These are phyloP conservation scores for Gossypium stocksii DNA, from an alignment of 345 rosid species.

Conservation along the genomic window DNA sequence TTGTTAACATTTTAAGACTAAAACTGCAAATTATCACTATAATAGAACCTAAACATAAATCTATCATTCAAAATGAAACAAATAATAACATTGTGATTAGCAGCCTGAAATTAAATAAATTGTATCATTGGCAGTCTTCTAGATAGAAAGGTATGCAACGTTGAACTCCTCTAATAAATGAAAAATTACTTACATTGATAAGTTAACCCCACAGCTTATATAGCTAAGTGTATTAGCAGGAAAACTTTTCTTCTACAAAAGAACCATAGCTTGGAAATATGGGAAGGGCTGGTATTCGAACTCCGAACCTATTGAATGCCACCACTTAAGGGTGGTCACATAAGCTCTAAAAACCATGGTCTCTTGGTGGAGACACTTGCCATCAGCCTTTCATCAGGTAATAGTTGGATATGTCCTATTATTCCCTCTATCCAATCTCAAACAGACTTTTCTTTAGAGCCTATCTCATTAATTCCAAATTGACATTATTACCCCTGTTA, in stretches of 20 bases:
- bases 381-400: not conserved
- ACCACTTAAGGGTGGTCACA: not conserved
- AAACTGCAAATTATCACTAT: not conserved
- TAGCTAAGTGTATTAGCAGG: not conserved
- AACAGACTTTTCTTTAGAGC: not conserved
- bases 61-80: not conserved
- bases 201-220: not conserved
- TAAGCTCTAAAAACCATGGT: not conserved
- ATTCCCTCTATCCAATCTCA: not conserved
- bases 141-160: not conserved
- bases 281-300: not conserved
- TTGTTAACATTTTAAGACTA: not conserved
- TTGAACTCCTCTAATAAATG: not conserved
- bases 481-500: not conserved
- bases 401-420: not conserved
- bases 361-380: not conserved
- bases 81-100: no score
- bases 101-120: no score
- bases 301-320: not conserved
- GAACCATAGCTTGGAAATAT: not conserved
- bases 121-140: not conserved
- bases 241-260: not conserved
- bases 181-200: not conserved
- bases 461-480: not conserved
- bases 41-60: not conserved